Conservation (phyloP, 768 basidiomycete genomes). For the Melanogaster broomeanus region DNA sequence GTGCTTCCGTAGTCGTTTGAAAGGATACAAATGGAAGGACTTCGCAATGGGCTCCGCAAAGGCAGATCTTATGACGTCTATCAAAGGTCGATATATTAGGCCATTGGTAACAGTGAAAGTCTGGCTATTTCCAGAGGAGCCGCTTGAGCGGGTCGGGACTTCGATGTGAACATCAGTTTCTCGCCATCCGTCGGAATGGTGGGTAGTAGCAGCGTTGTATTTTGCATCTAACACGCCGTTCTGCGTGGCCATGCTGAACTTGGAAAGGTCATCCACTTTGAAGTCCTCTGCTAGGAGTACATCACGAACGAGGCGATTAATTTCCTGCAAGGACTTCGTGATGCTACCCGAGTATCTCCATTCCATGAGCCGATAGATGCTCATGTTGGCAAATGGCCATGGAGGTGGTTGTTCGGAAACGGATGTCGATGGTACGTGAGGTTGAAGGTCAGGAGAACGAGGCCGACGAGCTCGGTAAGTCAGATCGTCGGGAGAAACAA, state of each 20-base stretch:
- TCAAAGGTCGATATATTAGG: slow-evolving; percentile 25
- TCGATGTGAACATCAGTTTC: not conserved
- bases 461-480: too few relatives aligned
- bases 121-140: not conserved
- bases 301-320: slow-evolving; percentile 27
- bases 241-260: slow-evolving; percentile 6
- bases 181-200: too few relatives aligned
- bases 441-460: too few relatives aligned
- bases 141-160: not conserved
- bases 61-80: slow-evolving; percentile 19
- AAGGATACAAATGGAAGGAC: slow-evolving; percentile 31
- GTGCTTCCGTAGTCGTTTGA: slow-evolving; percentile 22
- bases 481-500: too few relatives aligned
- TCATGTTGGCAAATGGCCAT: slow-evolving; percentile 8
- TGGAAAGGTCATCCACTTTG: slow-evolving; percentile 15
- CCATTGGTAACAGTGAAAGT: slow-evolving; percentile 24
- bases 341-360: slow-evolving; percentile 32
- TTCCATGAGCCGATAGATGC: slow-evolving; percentile 27
- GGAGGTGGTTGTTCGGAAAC: not conserved
- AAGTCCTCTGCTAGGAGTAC: slow-evolving; percentile 28
- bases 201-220: too few relatives aligned
- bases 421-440: too few relatives aligned
- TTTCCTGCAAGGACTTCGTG: slow-evolving; percentile 25
- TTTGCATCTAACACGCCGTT: too few relatives aligned
- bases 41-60: slow-evolving; percentile 18